Percentiles rank a stretch among this genome's conserved stretches.
Evolutionary conservation across 495 filamentous ascomycete genomes (phyloP).

Genomic region (Trichoderma virens): DNA sequence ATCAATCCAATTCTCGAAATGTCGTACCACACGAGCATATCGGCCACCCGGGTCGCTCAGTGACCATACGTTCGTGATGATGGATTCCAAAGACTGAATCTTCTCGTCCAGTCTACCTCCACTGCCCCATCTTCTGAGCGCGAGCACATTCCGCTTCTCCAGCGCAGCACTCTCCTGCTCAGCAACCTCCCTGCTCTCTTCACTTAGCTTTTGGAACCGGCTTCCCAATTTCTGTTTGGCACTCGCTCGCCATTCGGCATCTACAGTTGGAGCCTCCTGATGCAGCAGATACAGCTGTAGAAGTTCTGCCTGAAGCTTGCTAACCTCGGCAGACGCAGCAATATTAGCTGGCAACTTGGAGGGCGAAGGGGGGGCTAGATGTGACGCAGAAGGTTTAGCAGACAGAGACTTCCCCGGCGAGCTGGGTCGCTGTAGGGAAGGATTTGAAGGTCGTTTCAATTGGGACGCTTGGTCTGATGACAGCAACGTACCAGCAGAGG

Average conservation of each 20-base stretch:
- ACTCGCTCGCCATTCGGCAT: slow-evolving; percentile 38
- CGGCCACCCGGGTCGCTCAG: slow-evolving; percentile 41
- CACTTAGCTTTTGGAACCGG: slow-evolving; percentile 32
- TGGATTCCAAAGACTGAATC: slow-evolving; percentile 42
- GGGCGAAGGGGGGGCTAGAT: slow-evolving; percentile 43
- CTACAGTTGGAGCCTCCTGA: slow-evolving; percentile 30
- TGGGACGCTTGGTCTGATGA: slow-evolving; percentile 13
- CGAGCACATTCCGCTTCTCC: slow-evolving; percentile 31
- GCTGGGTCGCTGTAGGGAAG: slow-evolving; percentile 62
- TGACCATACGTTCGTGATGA: slow-evolving; percentile 42
- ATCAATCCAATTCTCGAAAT: slow-evolving; percentile 46
- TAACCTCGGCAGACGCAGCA: slow-evolving; percentile 50
- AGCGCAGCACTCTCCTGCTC: slow-evolving; percentile 23
- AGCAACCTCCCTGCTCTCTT: slow-evolving; percentile 24
- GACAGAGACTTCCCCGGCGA: slow-evolving; percentile 53
- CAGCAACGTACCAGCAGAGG: slow-evolving; percentile 10
- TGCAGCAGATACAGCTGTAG: slow-evolving; percentile 66
- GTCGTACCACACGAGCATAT: slow-evolving; percentile 37
- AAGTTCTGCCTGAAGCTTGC: slow-evolving; percentile 61
- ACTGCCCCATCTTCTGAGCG: slow-evolving; percentile 28
- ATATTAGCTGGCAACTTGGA: slow-evolving; percentile 47
- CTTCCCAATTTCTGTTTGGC: slow-evolving; percentile 32
- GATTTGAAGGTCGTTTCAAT: slow-evolving; percentile 46
- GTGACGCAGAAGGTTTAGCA: slow-evolving; percentile 49
- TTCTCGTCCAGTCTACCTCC: slow-evolving; percentile 35